Evolutionary conservation across 176 grass and related monocot species (phyloP).

Genomic region (Secale cereale): DNA sequence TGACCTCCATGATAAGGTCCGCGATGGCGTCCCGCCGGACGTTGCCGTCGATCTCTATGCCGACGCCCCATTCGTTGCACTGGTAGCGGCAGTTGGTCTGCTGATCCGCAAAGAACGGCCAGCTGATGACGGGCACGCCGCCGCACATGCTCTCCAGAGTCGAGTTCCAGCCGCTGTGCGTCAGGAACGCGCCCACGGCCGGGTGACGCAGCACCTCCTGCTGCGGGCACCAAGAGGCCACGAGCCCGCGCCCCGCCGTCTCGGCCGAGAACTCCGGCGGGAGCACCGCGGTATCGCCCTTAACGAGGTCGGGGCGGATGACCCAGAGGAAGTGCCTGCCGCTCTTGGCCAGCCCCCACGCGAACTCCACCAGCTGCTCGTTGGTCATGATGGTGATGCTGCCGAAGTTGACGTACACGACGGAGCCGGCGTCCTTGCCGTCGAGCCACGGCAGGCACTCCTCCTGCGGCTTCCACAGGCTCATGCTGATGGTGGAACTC

Average conservation of each 20-base stretch:
- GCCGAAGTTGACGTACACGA: slow-evolving; percentile 83
- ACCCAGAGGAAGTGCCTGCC: slow-evolving; percentile 62
- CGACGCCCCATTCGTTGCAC: slow-evolving; percentile 68
- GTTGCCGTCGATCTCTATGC: slow-evolving; percentile 62
- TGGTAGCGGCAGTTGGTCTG: slow-evolving; percentile 66
- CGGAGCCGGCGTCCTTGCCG: slow-evolving; percentile 29
- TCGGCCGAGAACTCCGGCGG: slow-evolving; percentile 43
- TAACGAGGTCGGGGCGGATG: slow-evolving; percentile 55
- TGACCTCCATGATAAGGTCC: slow-evolving; percentile 40
- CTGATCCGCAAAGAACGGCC: slow-evolving; percentile 85
- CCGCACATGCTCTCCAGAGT: slow-evolving; percentile 55
- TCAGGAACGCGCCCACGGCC: slow-evolving; percentile 55
- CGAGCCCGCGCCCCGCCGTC: slow-evolving; percentile 45
- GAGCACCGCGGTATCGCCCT: slow-evolving; percentile 45
- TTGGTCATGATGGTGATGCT: slow-evolving; percentile 64
- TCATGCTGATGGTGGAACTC: slow-evolving; percentile 22
- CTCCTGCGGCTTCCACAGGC: slow-evolving; percentile 61
- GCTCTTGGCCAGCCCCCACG: slow-evolving; percentile 73
- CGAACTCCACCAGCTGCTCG: slow-evolving; percentile 66
- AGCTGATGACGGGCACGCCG: slow-evolving; percentile 72
- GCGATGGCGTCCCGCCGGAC: slow-evolving; percentile 51
- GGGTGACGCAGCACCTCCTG: slow-evolving; percentile 63
- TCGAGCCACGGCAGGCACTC: slow-evolving; percentile 52
- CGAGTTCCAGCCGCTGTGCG: slow-evolving; percentile 76
- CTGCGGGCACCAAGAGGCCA: slow-evolving; percentile 70